phyloP scores from a whole-genome alignment of 148 eudicot species.

The Bassia scoparia region DNA sequence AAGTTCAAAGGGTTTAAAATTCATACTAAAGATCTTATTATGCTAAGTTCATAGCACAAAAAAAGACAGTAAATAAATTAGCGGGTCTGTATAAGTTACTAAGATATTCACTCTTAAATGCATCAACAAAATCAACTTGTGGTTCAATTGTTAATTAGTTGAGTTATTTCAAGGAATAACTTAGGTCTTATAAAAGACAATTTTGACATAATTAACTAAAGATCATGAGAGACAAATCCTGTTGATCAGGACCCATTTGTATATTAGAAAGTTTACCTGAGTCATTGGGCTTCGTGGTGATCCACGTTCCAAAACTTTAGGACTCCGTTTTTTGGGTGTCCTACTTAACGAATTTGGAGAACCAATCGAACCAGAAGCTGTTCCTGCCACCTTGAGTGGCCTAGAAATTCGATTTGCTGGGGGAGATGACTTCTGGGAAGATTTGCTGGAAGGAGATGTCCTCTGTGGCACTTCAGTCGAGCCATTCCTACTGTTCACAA shows the following conservation, averaged over 20 bases:
- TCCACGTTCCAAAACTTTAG: conserved; percentile 59
- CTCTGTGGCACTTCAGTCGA: conserved; percentile 54
- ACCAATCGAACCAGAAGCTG: conserved; percentile 44
- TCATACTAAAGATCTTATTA: not conserved
- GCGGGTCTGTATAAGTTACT: not conserved
- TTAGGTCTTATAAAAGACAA: not conserved
- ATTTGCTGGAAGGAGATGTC: conserved; percentile 45
- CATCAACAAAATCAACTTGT: not conserved
- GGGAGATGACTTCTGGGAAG: conserved; percentile 55
- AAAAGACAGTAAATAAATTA: not conserved
- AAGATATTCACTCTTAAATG: not conserved
- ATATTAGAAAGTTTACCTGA: conserved; percentile 47
- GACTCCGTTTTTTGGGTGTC: conserved; percentile 61
- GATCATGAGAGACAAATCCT: not conserved
- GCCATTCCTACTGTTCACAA: conserved; percentile 39
- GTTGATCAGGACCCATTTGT: not conserved
- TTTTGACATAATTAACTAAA: not conserved
- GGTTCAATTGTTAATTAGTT: not conserved
- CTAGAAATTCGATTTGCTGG: conserved; percentile 45
- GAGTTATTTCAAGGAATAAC: not conserved
- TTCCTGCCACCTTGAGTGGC: conserved; percentile 46
- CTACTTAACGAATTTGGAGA: conserved; percentile 52
- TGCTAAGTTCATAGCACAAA: not conserved
- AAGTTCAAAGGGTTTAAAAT: not conserved
- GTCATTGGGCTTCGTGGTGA: conserved; percentile 55